Conservation (phyloP, 202 grass and related monocot species). For the Carex arenaria region DNA sequence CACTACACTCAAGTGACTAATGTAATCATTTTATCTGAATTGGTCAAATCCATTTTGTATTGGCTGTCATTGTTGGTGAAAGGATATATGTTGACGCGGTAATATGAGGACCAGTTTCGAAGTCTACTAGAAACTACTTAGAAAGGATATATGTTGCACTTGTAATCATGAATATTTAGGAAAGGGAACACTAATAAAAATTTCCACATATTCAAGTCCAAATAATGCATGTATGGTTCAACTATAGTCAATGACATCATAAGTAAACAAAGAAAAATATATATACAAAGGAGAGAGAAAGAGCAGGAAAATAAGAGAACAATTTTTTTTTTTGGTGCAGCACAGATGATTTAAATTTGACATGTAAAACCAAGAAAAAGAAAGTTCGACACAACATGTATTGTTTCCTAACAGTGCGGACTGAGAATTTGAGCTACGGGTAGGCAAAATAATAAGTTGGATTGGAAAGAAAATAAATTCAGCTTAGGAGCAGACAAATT, state of each 20-base stretch:
- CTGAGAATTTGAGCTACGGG: no score
- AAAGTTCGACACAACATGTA: not conserved
- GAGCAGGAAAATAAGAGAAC: not conserved
- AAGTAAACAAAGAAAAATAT: not conserved
- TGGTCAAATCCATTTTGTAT: constrained; percentile 15
- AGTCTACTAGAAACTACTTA: not conserved
- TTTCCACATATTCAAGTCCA: not conserved
- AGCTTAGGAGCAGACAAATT: no score
- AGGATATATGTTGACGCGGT: no score
- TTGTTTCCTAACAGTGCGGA: not conserved
- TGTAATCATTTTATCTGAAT: not conserved
- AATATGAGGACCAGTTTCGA: not conserved
- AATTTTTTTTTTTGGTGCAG: not conserved
- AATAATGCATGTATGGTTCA: not conserved
- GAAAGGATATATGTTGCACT: not conserved
- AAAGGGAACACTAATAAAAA: not conserved
- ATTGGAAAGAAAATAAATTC: no score
- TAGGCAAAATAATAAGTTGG: no score
- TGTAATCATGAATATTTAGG: not conserved
- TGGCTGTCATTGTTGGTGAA: constrained; percentile 23
- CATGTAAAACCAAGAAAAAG: not conserved
- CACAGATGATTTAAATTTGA: not conserved
- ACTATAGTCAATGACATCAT: not conserved
- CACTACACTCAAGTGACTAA: not conserved
- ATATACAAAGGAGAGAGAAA: not conserved